These are phyloP conservation scores for Colletotrichum chrysophilum DNA, from an alignment of 2,329 filamentous ascomycete species.

Conservation along the genomic window DNA sequence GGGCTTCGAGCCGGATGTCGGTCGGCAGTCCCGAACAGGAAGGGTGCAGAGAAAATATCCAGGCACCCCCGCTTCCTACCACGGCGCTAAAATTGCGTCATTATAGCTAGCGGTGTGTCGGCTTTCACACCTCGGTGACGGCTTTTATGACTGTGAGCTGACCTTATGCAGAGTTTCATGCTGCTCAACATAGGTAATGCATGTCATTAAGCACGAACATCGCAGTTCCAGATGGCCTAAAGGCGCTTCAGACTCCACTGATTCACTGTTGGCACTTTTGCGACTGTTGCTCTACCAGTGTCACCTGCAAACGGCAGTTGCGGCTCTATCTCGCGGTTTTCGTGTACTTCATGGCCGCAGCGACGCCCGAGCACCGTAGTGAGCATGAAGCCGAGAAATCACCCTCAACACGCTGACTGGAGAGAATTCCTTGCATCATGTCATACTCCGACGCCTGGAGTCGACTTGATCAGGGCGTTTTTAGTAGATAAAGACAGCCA, in stretches of 20 bases:
- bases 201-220: not conserved
- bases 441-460: not conserved
- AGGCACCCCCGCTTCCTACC: conserved; percentile 14
- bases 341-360: not conserved
- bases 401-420: not conserved
- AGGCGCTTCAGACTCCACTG: not conserved
- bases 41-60: not conserved
- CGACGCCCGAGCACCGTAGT: not conserved
- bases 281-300: not conserved
- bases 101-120: not conserved
- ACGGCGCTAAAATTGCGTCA: not conserved
- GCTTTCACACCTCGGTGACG: not conserved
- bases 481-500: not conserved
- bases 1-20: not conserved
- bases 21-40: conserved; percentile 8
- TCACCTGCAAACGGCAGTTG: not conserved
- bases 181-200: not conserved
- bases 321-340: not conserved
- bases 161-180: not conserved
- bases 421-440: not conserved
- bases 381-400: not conserved
- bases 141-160: not conserved
- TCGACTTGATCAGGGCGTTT: not conserved
- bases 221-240: not conserved
- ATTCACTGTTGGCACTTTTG: not conserved